Percentiles rank a stretch among this genome's conserved stretches.
phyloP scores from a whole-genome alignment of 306 rosid genomes.

The Cucurbita maxima region DNA sequence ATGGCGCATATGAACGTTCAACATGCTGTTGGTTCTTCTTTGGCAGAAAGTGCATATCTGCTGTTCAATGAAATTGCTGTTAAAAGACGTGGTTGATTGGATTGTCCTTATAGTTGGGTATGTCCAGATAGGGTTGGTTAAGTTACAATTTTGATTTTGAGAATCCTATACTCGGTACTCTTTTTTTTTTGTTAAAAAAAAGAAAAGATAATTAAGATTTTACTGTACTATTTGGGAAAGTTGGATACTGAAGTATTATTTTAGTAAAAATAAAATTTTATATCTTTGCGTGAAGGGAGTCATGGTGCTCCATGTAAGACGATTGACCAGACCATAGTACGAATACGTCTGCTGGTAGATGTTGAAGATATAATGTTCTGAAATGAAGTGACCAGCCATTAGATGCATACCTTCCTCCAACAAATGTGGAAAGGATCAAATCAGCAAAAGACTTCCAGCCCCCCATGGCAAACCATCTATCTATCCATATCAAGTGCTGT shows the following conservation, averaged over 20 bases:
- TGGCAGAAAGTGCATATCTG: slow-evolving; percentile 29
- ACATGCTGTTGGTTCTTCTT: slow-evolving; percentile 44
- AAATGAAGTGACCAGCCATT: slow-evolving; percentile 89
- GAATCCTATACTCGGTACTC: too few species aligned
- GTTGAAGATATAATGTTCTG: slow-evolving; percentile 69
- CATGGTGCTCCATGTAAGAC: too few species aligned
- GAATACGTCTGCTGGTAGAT: slow-evolving; percentile 81
- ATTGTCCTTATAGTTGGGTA: slow-evolving; percentile 51
- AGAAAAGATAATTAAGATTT: too few species aligned
- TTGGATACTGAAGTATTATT: too few species aligned
- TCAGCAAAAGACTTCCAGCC: slow-evolving; percentile 59
- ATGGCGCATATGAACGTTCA: slow-evolving; percentile 30
- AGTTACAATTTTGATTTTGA: too few species aligned
- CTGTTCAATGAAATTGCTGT: slow-evolving; percentile 50
- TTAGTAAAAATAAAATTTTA: too few species aligned
- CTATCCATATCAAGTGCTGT: slow-evolving; percentile 19
- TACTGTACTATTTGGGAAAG: too few species aligned
- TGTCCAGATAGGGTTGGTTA: slow-evolving; percentile 21
- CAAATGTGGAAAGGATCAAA: slow-evolving; percentile 62
- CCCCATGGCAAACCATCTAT: too few species aligned
- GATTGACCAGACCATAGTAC: slow-evolving; percentile 16
- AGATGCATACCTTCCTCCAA: slow-evolving; percentile 91
- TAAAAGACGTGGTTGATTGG: slow-evolving; percentile 66
- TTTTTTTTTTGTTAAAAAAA: too few species aligned
- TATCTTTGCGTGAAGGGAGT: too few species aligned